Percentiles rank a stretch among this genome's conserved stretches.
Evolutionary conservation across 129 eudicot genomes (phyloP).

Genomic region (Mikania micrantha): DNA sequence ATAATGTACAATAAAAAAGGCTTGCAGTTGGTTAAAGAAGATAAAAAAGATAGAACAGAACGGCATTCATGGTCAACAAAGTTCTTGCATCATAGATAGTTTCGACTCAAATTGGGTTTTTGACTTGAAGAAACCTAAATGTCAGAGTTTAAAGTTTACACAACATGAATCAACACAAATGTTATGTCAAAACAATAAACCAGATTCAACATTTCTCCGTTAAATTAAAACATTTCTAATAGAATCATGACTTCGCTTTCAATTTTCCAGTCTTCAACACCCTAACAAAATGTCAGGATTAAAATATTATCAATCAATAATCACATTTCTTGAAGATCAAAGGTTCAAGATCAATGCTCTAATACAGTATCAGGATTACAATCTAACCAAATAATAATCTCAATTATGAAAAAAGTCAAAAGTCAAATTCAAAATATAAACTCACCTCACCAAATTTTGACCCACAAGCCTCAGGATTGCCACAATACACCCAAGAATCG

Average conservation of each 20-base stretch:
- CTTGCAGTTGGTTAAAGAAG: not conserved
- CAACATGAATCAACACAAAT: not conserved
- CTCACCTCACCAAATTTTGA: conserved; percentile 88
- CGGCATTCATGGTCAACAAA: not conserved
- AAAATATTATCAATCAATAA: not conserved
- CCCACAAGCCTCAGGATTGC: conserved; percentile 64
- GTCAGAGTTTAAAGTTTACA: not conserved
- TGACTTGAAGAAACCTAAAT: not conserved
- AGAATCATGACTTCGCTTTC: not conserved
- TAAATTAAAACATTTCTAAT: not conserved
- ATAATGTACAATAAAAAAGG: not conserved
- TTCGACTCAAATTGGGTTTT: not conserved
- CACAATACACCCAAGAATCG: conserved; percentile 96
- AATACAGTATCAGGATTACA: not conserved
- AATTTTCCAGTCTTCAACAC: not conserved
- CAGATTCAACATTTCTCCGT: not conserved
- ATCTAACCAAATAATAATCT: not conserved
- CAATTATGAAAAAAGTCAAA: not conserved
- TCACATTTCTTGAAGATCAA: too few relatives aligned
- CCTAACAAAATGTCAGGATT: not conserved
- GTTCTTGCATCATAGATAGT: not conserved
- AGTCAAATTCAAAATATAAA: conserved; percentile 17
- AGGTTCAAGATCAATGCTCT: too few relatives aligned
- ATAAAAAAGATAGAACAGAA: not conserved
- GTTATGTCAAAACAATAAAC: not conserved